These are phyloP conservation scores for Paramecium biaurelia DNA, from an alignment of 73 alveolate species.

Conservation along the genomic window DNA sequence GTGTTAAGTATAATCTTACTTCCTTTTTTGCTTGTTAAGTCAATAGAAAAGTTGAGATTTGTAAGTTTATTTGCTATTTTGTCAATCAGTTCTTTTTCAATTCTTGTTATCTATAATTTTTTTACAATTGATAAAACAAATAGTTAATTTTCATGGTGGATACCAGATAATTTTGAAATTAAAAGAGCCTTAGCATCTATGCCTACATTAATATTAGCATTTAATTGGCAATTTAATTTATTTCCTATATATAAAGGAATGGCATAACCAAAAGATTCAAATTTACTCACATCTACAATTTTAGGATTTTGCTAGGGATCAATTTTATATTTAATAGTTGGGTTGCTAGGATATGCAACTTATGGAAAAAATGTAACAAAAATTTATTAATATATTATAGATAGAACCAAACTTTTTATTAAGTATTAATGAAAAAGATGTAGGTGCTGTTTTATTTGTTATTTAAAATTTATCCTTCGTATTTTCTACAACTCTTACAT, in stretches of 20 bases:
- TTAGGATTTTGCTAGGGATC: not conserved
- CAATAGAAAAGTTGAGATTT: conserved; percentile 14
- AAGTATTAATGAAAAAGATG: not conserved
- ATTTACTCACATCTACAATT: not conserved
- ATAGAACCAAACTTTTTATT: conserved; percentile 26
- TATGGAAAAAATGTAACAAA: conserved; percentile 3
- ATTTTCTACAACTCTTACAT: conserved; percentile 17
- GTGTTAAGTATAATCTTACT: not conserved
- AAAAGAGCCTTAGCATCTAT: not conserved
- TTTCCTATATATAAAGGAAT: conserved; percentile 42
- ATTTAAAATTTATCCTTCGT: not conserved
- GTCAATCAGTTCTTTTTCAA: not conserved
- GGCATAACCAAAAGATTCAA: not conserved
- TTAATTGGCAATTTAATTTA: conserved; percentile 26
- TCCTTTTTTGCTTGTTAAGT: conserved; percentile 17
- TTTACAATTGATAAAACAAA: not conserved
- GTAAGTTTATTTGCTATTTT: conserved; percentile 21
- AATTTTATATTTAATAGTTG: not conserved
- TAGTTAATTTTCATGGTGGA: not conserved
- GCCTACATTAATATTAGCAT: conserved; percentile 38
- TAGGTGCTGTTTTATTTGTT: not conserved
- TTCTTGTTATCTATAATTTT: not conserved
- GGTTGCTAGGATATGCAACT: conserved; percentile 27
- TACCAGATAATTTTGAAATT: conserved; percentile 5
- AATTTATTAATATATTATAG: not conserved